Evolutionary conservation across 2,329 filamentous ascomycete species (phyloP).

Genomic region (Epichloe amarillans): DNA sequence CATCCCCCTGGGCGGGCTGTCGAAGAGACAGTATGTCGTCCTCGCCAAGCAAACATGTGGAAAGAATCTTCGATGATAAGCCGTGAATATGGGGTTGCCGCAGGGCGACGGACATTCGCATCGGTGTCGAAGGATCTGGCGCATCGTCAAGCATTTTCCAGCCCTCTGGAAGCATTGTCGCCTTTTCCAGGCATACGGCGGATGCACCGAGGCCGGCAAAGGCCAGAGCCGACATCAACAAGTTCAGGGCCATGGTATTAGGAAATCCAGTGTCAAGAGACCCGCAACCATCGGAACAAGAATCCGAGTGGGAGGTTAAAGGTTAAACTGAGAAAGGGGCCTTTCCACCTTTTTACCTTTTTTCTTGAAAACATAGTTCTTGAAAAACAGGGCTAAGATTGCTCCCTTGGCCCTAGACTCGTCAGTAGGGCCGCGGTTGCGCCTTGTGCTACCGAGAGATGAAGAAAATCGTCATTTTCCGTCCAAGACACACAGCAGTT

Average conservation of each 20-base stretch:
- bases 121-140: slow-evolving; percentile 12
- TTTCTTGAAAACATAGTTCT: no score
- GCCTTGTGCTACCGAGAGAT: background rate
- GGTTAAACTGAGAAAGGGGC: background rate
- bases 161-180: slow-evolving; percentile 15
- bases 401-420: background rate
- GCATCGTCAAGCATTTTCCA: slow-evolving; percentile 15
- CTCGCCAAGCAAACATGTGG: slow-evolving; percentile 19
- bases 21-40: slow-evolving; percentile 24
- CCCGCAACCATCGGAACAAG: background rate
- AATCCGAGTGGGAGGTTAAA: background rate
- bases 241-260: slow-evolving; percentile 7
- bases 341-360: background rate
- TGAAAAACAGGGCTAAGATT: background rate
- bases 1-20: slow-evolving; percentile 18
- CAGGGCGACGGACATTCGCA: slow-evolving; percentile 20
- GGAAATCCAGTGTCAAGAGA: background rate
- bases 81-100: slow-evolving; percentile 17
- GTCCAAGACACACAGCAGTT: background rate
- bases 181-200: slow-evolving; percentile 16
- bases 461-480: background rate
- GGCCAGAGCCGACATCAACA: slow-evolving; percentile 9
- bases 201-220: slow-evolving; percentile 13
- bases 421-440: background rate
- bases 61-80: slow-evolving; percentile 13